Base-by-base conservation (phyloP, 2,329 filamentous ascomycete genomes). In the Aureobasidium sp. region DNA sequence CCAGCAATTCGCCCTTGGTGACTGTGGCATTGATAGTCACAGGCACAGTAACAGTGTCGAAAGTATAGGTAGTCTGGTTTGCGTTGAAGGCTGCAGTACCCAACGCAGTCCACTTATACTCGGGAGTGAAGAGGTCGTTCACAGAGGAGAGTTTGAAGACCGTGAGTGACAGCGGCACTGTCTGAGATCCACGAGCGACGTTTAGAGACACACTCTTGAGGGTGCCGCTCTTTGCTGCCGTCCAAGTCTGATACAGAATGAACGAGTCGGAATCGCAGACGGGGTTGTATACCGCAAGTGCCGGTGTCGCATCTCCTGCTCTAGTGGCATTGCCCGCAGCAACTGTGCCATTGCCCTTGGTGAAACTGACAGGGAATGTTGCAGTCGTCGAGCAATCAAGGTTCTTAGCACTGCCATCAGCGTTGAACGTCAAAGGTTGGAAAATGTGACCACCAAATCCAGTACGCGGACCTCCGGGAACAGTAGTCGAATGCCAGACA, bases 191-290 rank as follows among this genome's bases (percentile, higher is more conserved):
- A 0, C 62, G 41, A 0, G 67, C 68, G 20, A 69, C 61, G 36
- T 69, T 69, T 24, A 68, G 47, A 5, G 63, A 64, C 13, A 69
- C 64, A 50, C 52, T 63, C 43, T 64, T 59, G 3, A 69, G 39
- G 0, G 63, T 66, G 12, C 68, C 68, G 47, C 20, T 59, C 34
- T 66, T 66, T 4, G 61, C 34, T 1, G 65, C 66, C 8, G 29
- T 50, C 66, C 66, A 69, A 3, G 67, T 69, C 43, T 69, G 68
- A 60, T 64, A 69, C 34, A 69, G 64, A 27, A 65, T 64, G 61
- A 66, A 69, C 13, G 36, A 46, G 59, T 68, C 65, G 5, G 65
- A 67, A 43, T 69, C 68, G 52, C 68, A 69, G 50, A 68, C 63
- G 10, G 66, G 61, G 5, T 36, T 62, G 57, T 69, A 69, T 29